These are phyloP conservation scores for Backusella circina DNA, from an alignment of 192 early-diverging fungal genomes.

Conservation along the genomic window DNA sequence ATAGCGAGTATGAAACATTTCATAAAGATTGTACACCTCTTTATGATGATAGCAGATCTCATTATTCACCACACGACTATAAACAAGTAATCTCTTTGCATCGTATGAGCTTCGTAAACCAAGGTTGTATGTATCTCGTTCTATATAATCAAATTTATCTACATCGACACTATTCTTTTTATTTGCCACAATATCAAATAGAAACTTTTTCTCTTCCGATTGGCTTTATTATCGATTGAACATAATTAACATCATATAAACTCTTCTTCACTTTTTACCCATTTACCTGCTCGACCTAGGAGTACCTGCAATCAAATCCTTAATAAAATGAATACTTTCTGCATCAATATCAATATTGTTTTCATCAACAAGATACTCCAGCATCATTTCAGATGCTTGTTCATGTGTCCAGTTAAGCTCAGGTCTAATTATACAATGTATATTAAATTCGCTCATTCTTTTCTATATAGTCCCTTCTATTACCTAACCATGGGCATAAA, in stretches of 20 bases:
- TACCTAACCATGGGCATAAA: slow-evolving; percentile 71
- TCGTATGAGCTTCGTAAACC: slow-evolving; percentile 55
- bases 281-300: slow-evolving; percentile 41
- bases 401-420: slow-evolving; percentile 69
- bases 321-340: slow-evolving; percentile 60
- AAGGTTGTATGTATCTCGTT: slow-evolving; percentile 79
- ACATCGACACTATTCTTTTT: slow-evolving; percentile 92
- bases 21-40: slow-evolving; percentile 85
- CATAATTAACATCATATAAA: neutral
- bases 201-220: slow-evolving; percentile 54
- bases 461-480: no score
- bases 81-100: slow-evolving; percentile 66
- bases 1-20: slow-evolving; percentile 81
- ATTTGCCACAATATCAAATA: slow-evolving; percentile 98
- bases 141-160: slow-evolving; percentile 86
- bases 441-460: neutral
- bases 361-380: slow-evolving; percentile 74
- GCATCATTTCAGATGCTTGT: slow-evolving; percentile 80
- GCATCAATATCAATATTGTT: slow-evolving; percentile 63
- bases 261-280: neutral
- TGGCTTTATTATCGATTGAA: slow-evolving; percentile 11
- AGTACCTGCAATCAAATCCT: slow-evolving; percentile 68
- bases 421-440: slow-evolving; percentile 22
- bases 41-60: slow-evolving; percentile 89
- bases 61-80: slow-evolving; percentile 82